Percentiles rank a stretch among this genome's conserved stretches.
These are phyloP conservation scores for Sanghuangporus sanghuang DNA, from an alignment of 1,284 basidiomycete species.

Conservation along the genomic window DNA sequence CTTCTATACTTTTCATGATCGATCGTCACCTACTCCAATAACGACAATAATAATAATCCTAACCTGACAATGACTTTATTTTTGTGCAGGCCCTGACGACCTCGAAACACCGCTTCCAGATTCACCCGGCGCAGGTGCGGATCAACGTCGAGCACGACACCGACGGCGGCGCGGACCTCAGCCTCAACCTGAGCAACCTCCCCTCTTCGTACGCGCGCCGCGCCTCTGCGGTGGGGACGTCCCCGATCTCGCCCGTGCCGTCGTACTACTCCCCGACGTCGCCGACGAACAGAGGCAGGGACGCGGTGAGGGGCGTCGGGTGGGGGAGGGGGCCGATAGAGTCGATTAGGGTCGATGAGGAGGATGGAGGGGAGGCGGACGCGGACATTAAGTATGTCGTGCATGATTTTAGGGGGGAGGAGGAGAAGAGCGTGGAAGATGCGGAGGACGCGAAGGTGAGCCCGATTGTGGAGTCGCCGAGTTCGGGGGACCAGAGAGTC, in stretches of 20 bases:
- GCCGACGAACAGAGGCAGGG: too few species aligned
- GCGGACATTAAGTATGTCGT: too few species aligned
- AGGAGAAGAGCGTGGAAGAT: not conserved
- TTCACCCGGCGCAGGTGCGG: constrained; percentile 1
- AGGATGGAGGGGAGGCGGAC: too few species aligned
- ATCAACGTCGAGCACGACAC: constrained; percentile 7
- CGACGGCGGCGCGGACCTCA: not conserved
- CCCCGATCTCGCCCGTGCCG: too few species aligned
- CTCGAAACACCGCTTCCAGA: constrained; percentile 6
- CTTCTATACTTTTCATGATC: not conserved
- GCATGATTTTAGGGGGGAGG: not conserved
- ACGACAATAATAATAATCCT: not conserved
- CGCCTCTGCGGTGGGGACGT: not conserved
- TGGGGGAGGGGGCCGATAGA: too few species aligned
- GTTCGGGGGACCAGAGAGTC: not conserved
- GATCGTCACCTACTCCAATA: not conserved
- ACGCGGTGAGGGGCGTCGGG: too few species aligned
- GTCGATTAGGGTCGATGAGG: too few species aligned
- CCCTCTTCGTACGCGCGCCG: not conserved
- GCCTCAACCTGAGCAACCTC: not conserved
- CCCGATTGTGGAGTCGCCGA: not conserved
- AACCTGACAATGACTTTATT: not conserved
- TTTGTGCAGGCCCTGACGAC: constrained; percentile 1
- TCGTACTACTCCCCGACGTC: too few species aligned
- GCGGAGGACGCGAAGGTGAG: not conserved